These are phyloP conservation scores for Acacia confusa DNA, from an alignment of 306 rosid species.

Conservation along the genomic window DNA sequence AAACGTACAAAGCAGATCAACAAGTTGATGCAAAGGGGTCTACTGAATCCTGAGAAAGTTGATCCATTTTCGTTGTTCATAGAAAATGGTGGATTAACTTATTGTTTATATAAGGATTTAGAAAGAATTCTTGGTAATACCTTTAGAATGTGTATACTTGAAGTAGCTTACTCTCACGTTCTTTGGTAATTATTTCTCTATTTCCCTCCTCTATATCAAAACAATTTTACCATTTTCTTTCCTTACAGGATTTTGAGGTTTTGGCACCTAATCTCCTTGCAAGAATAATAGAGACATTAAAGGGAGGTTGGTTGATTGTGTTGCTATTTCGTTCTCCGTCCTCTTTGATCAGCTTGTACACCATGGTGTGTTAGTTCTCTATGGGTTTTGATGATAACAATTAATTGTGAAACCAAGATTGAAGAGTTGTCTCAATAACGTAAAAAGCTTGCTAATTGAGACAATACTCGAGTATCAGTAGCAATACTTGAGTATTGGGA, in stretches of 20 bases:
- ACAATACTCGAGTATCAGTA: no score
- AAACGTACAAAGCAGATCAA: constrained; percentile 86
- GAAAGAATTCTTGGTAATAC: constrained; percentile 91
- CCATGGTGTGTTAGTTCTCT: no score
- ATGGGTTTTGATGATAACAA: no score
- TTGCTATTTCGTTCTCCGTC: constrained; percentile 75
- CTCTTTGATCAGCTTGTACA: constrained; percentile 85
- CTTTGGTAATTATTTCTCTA: background rate
- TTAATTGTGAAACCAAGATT: no score
- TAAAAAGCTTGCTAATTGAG: no score
- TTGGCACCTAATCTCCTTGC: constrained; percentile 92
- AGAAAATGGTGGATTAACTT: constrained; percentile 68
- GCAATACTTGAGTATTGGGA: no score
- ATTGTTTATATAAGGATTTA: constrained; percentile 79
- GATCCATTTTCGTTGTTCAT: constrained; percentile 80
- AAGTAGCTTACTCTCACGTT: constrained; percentile 51
- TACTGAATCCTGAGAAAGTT: constrained; percentile 77
- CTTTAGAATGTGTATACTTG: constrained; percentile 92
- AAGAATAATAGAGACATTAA: constrained; percentile 92
- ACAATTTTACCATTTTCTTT: constrained; percentile 28
- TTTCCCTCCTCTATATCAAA: background rate
- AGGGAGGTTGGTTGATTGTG: constrained; percentile 92
- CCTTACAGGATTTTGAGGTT: constrained; percentile 85
- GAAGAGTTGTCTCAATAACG: no score
- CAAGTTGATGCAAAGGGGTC: constrained; percentile 71